Evolutionary conservation across 1,284 basidiomycete species (phyloP), one percentile per base, ranked within the genome.

Genomic region (Tilletia horrida): DNA sequence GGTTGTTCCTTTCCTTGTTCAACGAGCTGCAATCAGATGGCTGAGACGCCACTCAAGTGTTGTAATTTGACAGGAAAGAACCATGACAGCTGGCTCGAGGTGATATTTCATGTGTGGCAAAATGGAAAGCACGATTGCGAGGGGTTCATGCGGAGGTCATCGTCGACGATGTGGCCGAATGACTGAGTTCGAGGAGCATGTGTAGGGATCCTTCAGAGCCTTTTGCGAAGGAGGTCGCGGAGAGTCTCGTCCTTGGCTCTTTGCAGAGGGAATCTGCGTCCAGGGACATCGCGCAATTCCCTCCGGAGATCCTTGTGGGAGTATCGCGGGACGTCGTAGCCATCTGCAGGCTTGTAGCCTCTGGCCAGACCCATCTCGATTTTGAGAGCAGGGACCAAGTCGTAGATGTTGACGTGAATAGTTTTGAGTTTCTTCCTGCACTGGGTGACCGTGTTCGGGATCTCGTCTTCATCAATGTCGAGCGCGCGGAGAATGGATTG

Each of bases 321-420:
- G 29, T 59, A 59, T 16, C 55, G 55, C 11, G 14, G 55, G 14
- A 59, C 55, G 29, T 21, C 27, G 31, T 35, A 59, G 4, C 27
- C 35, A 27, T 9, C 2, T 11, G 55, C n/a, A 14, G 8, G 55
- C 27, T 31, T 29, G 14, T 6, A 18, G 45, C 21, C 45, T 23
- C 16, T 23, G 18, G 16, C 18, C 6, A 48, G 45, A 4, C 45
- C 21, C 45, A 18, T 18, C 16, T 48, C 45, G 18, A 23, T 23
- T 16, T 21, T 25, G 13, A 59, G 29, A 9, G 27, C 16, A 31
- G 25, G 27, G 3, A 59, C 55, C 27, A 59, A 7, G 31, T 59
- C 55, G 27, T 29, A 59, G 55, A 59, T 59, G 31, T 29, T 35
- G 14, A 59, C 55, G 31, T 59, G 55, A 7, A 59, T 40, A 4